Evolutionary conservation across 73 alveolate species (phyloP), one percentile per base, ranked within the genome.

Genomic region (Tetrahymena malaccensis): DNA sequence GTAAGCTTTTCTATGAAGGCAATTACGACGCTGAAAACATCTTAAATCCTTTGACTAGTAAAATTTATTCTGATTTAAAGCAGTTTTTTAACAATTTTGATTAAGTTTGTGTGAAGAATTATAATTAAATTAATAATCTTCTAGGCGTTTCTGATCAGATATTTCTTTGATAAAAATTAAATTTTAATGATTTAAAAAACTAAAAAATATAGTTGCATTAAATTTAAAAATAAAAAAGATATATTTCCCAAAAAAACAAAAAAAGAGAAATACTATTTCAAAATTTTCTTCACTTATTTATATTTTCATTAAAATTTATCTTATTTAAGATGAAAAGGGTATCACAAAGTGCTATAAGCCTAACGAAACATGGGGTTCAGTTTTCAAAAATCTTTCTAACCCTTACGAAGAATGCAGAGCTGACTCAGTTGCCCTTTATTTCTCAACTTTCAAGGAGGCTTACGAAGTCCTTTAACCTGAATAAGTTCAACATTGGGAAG

Each of bases 371-470:
- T 99, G 99, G 99, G 97, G 96, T 85, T 97, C 98, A 44, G 98
- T 97, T 96, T 99, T 99, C 96, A 99, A 98, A 31, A 96, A 95
- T 34, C 96, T 97, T 43, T 97, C 98, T n/a, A 83, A 98, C 35
- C 98, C 99, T 25, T 97, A 98, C 94, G 99, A 98, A 93, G 99
- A 99, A 95, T 98, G 99, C 96, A 97, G 99, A 96, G 99, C 99
- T 25, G 99, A 98, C 93, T 94, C 99, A 56, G 98, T 97, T 15
- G 99, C 99, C 22, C 96, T 99, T 40, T 98, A 98, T 96, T 96
- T 99, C 70, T 95, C 98, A 94, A 98, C 97, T 56, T 98, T 96
- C 96, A 97, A 98, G 85, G 97, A 98, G 50, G 98, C 99, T 99
- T 93, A 96, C 84, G 95, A 98, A 43, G 96, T 96, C 84, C 98